Percentiles rank a stretch among this genome's conserved stretches.
These are phyloP conservation scores for Penicilliopsis zonata DNA, from an alignment of 495 filamentous ascomycete species.

Conservation along the genomic window DNA sequence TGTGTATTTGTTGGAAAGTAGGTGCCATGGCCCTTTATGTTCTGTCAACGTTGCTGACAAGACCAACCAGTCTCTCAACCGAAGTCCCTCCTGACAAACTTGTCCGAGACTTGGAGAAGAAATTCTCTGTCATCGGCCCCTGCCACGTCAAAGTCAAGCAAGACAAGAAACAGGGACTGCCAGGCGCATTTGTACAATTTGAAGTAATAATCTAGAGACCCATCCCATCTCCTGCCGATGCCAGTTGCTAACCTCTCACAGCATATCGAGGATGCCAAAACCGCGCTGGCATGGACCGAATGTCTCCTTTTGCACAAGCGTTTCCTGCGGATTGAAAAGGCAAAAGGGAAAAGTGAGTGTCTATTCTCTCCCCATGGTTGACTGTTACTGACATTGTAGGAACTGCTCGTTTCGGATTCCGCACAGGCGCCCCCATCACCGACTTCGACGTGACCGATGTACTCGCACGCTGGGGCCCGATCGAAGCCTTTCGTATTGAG, in stretches of 20 bases:
- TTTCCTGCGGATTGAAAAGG: neutral
- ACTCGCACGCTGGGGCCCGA: neutral
- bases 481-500: neutral
- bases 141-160: conserved; percentile 3
- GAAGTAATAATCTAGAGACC: too few relatives aligned
- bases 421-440: neutral
- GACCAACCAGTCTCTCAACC: conserved; percentile 1
- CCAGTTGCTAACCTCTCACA: neutral
- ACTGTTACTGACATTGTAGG: conserved; percentile 1
- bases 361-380: neutral
- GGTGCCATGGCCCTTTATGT: neutral
- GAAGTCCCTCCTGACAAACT: neutral
- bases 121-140: conserved; percentile 1
- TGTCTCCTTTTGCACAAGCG: neutral
- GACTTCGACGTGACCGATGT: neutral
- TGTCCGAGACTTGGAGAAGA: neutral
- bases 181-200: conserved; percentile 2
- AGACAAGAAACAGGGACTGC: conserved; percentile 2
- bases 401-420: neutral
- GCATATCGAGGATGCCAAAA: neutral
- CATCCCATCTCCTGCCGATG: neutral
- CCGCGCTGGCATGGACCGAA: neutral
- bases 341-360: conserved; percentile 3
- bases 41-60: neutral
- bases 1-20: conserved; percentile 18